Percentiles rank a stretch among this genome's conserved stretches.
phyloP scores from a whole-genome alignment of 352 stramenopile genomes.

The Pythium oligandrum region DNA sequence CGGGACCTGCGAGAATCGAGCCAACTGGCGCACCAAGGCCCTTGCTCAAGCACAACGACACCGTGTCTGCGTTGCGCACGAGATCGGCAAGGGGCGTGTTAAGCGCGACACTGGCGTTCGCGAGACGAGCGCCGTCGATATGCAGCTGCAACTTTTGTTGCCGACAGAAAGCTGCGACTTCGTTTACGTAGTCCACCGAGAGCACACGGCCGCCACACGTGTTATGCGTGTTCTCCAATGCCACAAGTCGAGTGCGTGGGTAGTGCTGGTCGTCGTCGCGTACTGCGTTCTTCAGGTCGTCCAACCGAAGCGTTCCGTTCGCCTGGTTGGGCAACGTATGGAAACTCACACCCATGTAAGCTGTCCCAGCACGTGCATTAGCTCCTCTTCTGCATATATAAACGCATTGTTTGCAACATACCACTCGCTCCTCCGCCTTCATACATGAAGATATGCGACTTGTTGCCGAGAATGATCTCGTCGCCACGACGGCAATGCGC shows the following conservation, averaged over 20 bases:
- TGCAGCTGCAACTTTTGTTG: constrained; percentile 88
- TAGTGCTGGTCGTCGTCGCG: constrained; percentile 77
- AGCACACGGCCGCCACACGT: constrained; percentile 91
- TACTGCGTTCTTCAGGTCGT: constrained; percentile 77
- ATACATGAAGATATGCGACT: constrained; percentile 96
- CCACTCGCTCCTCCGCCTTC: constrained; percentile 89
- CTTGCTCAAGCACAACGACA: constrained; percentile 96
- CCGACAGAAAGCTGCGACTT: constrained; percentile 65
- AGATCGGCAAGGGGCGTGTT: constrained; percentile 67
- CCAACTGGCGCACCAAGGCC: constrained; percentile 93
- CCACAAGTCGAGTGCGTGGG: constrained; percentile 86
- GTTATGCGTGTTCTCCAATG: constrained; percentile 99
- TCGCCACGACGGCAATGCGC: constrained; percentile 90
- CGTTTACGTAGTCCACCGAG: constrained; percentile 73
- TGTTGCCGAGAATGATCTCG: constrained; percentile 94
- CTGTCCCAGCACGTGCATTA: constrained; percentile 17
- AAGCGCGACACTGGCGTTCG: constrained; percentile 91
- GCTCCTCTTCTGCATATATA: background rate
- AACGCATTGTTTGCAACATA: constrained; percentile 18
- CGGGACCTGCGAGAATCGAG: constrained; percentile 90
- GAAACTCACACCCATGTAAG: constrained; percentile 89
- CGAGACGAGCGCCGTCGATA: constrained; percentile 94
- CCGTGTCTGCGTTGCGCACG: constrained; percentile 82
- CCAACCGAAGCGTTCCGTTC: constrained; percentile 84
- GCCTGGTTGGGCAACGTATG: constrained; percentile 77